These are phyloP conservation scores for Kodamaea plutei DNA, from an alignment of 1,139 yeast species.

Conservation along the genomic window DNA sequence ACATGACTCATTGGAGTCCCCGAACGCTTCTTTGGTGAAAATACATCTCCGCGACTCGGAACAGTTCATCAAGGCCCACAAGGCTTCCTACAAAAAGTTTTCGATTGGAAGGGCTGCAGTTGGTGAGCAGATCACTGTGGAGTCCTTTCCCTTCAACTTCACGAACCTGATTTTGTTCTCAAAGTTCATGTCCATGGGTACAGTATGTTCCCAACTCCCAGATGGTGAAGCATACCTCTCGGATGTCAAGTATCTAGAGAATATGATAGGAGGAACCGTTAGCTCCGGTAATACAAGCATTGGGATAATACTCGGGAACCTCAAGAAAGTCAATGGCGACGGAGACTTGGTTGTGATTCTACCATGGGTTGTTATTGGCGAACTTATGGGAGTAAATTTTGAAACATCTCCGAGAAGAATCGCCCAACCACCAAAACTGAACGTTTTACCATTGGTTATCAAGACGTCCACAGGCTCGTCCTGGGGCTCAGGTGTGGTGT, in stretches of 20 bases:
- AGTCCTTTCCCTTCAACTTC: slow-evolving; percentile 53
- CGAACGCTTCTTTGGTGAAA: slow-evolving; percentile 3
- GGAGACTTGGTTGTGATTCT: slow-evolving; percentile 53
- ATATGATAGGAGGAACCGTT: slow-evolving; percentile 61
- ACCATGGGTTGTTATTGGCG: slow-evolving; percentile 42
- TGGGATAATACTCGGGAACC: slow-evolving; percentile 53
- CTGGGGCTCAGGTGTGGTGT: slow-evolving; percentile 39
- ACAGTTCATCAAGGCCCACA: slow-evolving; percentile 5
- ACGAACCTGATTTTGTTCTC: slow-evolving; percentile 56
- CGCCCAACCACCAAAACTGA: slow-evolving; percentile 1
- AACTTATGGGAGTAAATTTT: slow-evolving; percentile 2
- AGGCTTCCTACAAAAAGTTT: slow-evolving; percentile 5
- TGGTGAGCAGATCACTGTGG: slow-evolving; percentile 20
- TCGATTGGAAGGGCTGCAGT: not conserved
- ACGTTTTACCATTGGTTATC: slow-evolving; percentile 15
- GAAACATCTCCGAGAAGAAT: not conserved
- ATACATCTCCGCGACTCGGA: slow-evolving; percentile 1
- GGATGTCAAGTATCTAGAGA: slow-evolving; percentile 58
- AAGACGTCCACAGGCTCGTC: slow-evolving; percentile 7
- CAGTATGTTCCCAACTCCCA: slow-evolving; percentile 32
- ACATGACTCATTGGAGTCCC: slow-evolving; percentile 14
- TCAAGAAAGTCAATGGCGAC: slow-evolving; percentile 53
- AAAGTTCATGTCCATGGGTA: slow-evolving; percentile 44
- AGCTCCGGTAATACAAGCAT: slow-evolving; percentile 17
- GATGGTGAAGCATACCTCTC: slow-evolving; percentile 31